Percentiles rank a stretch among this genome's conserved stretches.
These are phyloP conservation scores for Furcasterigmium sp. DNA, from an alignment of 2,329 filamentous ascomycete species.

Conservation along the genomic window DNA sequence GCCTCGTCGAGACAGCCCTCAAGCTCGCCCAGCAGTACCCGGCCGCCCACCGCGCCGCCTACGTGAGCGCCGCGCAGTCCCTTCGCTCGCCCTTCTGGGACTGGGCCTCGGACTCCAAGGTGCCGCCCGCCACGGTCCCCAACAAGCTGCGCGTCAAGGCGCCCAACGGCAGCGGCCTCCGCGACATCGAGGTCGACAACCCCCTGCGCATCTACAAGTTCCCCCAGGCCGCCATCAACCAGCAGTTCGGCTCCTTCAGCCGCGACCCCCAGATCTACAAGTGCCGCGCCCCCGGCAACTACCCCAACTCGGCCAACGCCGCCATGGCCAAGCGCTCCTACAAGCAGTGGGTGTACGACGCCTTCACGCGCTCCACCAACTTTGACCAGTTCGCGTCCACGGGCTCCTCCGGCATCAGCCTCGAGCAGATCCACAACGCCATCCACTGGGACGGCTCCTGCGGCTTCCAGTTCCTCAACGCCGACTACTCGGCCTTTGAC, in stretches of 20 bases:
- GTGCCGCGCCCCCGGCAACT: background rate
- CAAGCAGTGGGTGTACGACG: constrained; percentile 26
- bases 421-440: constrained; percentile 37
- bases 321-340: constrained; percentile 1
- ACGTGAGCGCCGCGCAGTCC: constrained; percentile 36
- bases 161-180: constrained; percentile 14
- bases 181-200: constrained; percentile 35
- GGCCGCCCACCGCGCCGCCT: constrained; percentile 32
- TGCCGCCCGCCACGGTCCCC: constrained; percentile 35
- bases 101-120: constrained; percentile 36
- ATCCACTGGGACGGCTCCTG: constrained; percentile 36
- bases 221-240: constrained; percentile 29
- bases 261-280: constrained; percentile 1
- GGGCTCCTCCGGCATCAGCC: constrained; percentile 27
- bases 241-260: constrained; percentile 28
- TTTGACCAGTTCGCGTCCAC: constrained; percentile 19
- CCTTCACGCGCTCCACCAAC: constrained; percentile 28
- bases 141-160: constrained; percentile 26
- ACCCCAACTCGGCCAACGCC: constrained; percentile 3
- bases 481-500: constrained; percentile 38
- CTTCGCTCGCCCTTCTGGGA: constrained; percentile 50
- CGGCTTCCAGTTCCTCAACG: constrained; percentile 17
- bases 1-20: constrained; percentile 28
- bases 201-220: constrained; percentile 49
- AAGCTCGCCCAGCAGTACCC: constrained; percentile 40